Base-by-base conservation (phyloP, 2,329 filamentous ascomycete genomes). In the Corynespora cassiicola region DNA sequence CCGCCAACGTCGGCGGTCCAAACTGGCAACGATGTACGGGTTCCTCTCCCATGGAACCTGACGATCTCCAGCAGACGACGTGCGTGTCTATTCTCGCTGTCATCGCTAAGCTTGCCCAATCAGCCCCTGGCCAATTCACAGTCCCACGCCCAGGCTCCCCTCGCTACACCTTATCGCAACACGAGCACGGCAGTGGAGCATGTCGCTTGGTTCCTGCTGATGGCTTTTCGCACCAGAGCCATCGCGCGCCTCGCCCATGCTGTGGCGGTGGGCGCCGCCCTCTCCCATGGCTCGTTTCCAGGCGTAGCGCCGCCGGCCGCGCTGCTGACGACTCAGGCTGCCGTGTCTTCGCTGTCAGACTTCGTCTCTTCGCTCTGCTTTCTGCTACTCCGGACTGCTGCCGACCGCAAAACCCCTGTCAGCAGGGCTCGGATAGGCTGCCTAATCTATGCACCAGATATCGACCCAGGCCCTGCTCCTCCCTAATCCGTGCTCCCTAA, bases 371-470 rank as follows among this genome's bases (percentile, higher is more conserved):
- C 16, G 5, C 16, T 10, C 4, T 5, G n/a, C 10, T 17, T 12
- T 16, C 6, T 24, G n/a, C 15, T 7, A 8, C 21, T 20, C 26
- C 21, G 10, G 29, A 28, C 20, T 21, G n/a, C 20, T 5, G 11
- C 21, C 17, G n/a, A n/a, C n/a, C n/a, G n/a, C n/a, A n/a, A n/a
- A n/a, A n/a, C 34, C 42, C 47, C 39, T 42, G 40, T 44, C 31
- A 24, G 23, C 33, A 17, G 20, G n/a, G n/a, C n/a, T n/a, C n/a
- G n/a, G n/a, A n/a, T n/a, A 23, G 19, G n/a, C 37, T 44, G 45
- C 45, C 22, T 39, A 47, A 47, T 46, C 14, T 47, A 52, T 54
- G 51, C 51, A 54, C 36, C 36, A 46, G 36, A 50, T 54, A 54
- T 54, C 48, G 51, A 52, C 26, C 23, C 32, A 39, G 32, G 27